Evolutionary conservation across 2,329 filamentous ascomycete genomes (phyloP), one percentile per base, ranked within the genome.

Genomic region (Madurella mycetomatis): DNA sequence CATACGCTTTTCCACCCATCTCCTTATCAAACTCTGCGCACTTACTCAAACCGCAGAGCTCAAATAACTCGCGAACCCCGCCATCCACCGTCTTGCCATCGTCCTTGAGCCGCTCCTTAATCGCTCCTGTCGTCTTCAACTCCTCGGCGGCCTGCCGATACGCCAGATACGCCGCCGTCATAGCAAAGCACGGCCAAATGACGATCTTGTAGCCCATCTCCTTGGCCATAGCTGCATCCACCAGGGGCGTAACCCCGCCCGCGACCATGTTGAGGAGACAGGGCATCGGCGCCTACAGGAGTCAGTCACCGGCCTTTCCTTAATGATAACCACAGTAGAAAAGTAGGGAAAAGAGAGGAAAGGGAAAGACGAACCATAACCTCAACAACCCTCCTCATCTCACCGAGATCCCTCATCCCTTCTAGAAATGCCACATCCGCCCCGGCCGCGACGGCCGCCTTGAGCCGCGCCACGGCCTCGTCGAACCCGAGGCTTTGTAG

Each of bases 371-470:
- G 16, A 46, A 65, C 63, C 50, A 63, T 58, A 1, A 37, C 57
- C 17, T 46, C 9, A 1, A 56, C 51, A 19, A 57, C 54, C 41
- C 45, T 45, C 37, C 40, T 19, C 56, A 63, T 55, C 62, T 85
- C 72, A 39, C 80, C 79, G 13, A 71, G 71, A 1, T 69, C 74
- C 2, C 70, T 72, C 53, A 85, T 73, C 5, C 81, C 84, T 61
- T 86, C 84, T 4, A 85, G 73, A 55, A 86, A 79, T 0, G 75
- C 77, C 1, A 79, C 78, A 60, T 86, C 83, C 1, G 82, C 83
- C 17, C 83, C 82, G 12, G 75, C 76, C 2, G 73, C 72, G 0
- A 76, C 68, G 0, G 83, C 83, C 1, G 69, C 72, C 54, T 69
- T 70, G 18, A 86, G 67, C 1, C 83, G 69, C 1, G 61, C 60